A percentile compares a stretch with the other conserved stretches of the same genome.
Conservation (phyloP, 108 stramenopile species). For the Pseudonitzschia pungens region DNA sequence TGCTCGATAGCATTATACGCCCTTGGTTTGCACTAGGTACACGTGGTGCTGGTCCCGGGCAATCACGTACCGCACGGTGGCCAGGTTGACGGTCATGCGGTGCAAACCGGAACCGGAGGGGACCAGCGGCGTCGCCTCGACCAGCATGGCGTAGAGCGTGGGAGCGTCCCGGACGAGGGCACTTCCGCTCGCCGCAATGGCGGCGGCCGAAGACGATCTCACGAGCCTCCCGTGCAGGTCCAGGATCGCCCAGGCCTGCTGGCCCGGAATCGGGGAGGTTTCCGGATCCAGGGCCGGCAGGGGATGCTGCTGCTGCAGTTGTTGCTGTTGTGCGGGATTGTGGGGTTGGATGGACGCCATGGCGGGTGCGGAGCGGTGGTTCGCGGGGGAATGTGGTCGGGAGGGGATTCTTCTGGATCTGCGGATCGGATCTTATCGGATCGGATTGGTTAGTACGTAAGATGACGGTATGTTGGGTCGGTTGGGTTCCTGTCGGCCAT, state of each 20-base stretch:
- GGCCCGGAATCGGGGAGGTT: conserved; percentile 29
- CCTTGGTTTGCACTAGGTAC: conserved; percentile 27
- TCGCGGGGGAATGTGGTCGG: no score
- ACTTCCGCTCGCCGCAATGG: background rate
- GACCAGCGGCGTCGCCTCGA: conserved; percentile 14
- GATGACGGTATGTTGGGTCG: no score
- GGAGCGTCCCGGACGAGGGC: background rate
- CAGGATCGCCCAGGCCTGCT: conserved; percentile 30
- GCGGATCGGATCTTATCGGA: no score
- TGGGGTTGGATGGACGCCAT: background rate
- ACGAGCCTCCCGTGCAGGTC: conserved; percentile 26
- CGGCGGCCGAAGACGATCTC: background rate
- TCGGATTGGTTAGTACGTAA: no score
- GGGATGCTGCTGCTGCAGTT: background rate
- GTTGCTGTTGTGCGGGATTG: background rate
- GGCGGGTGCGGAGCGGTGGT: no score
- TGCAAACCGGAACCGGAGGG: background rate
- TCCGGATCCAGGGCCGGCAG: conserved; percentile 22
- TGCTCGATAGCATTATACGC: no score
- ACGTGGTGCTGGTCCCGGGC: conserved; percentile 30
- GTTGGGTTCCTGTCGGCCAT: no score
- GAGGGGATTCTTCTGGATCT: no score
- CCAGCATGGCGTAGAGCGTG: conserved; percentile 28
- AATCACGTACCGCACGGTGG: conserved; percentile 17
- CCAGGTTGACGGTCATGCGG: conserved; percentile 26